Evolutionary conservation across 78 protist genomes (phyloP).

Genomic region (Dictyostelium brefeldianum): DNA sequence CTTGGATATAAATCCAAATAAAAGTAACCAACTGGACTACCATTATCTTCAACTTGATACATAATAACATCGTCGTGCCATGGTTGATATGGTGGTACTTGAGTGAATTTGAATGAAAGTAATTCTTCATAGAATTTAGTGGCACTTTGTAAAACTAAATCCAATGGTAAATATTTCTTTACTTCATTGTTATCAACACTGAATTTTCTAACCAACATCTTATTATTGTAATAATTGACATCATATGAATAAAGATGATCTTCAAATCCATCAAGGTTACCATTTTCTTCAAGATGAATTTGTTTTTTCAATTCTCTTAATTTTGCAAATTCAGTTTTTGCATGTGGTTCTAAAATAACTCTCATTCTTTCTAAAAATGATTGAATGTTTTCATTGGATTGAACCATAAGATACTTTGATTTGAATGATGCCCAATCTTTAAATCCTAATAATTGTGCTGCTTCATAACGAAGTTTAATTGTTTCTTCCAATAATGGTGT

Average conservation of each 20-base stretch:
- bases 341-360: conserved; percentile 35
- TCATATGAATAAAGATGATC: conserved; percentile 75
- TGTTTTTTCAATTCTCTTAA: conserved; percentile 36
- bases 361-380: conserved; percentile 38
- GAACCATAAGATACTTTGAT: conserved; percentile 64
- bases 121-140: conserved; percentile 69
- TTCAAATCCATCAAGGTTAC: background rate
- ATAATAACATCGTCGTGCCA: conserved; percentile 78
- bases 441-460: conserved; percentile 80
- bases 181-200: conserved; percentile 72
- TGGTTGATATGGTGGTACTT: background rate
- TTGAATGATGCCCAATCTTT: conserved; percentile 40
- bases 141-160: conserved; percentile 65
- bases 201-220: conserved; percentile 50
- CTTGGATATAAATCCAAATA: conserved; percentile 89
- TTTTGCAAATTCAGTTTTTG: background rate
- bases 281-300: conserved; percentile 27
- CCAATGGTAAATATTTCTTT: conserved; percentile 80
- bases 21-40: conserved; percentile 49
- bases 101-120: conserved; percentile 42
- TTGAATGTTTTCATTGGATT: conserved; percentile 19
- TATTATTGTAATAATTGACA: conserved; percentile 34
- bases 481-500: conserved; percentile 47
- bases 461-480: background rate
- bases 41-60: conserved; percentile 21